Percentiles rank a stretch among this genome's conserved stretches.
phyloP scores from a whole-genome alignment of 2,329 filamentous ascomycete species.

The Aspergillus sp. region DNA sequence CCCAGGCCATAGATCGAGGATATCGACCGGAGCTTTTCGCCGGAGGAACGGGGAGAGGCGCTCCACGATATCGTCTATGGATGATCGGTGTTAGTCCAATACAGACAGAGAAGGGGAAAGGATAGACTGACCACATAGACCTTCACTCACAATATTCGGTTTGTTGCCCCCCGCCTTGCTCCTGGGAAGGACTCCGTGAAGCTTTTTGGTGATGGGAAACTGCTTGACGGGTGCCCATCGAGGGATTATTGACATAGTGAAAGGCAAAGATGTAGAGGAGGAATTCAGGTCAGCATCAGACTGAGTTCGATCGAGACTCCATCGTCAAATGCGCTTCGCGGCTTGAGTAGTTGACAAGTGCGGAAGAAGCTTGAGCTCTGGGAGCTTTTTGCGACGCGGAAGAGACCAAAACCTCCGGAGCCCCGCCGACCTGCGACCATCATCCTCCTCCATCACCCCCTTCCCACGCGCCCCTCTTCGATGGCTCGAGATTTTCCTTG shows the following conservation, averaged over 20 bases:
- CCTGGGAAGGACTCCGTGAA: conserved; percentile 11
- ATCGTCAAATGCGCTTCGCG: background rate
- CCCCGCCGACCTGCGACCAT: background rate
- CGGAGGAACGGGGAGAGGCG: conserved; percentile 69
- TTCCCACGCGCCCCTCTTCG: background rate
- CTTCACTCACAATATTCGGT: conserved; percentile 30
- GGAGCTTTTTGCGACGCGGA: background rate
- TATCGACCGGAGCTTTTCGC: conserved; percentile 73
- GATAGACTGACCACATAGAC: conserved; percentile 33
- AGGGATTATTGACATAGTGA: conserved; percentile 1
- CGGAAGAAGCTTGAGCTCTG: background rate
- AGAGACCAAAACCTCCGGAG: background rate
- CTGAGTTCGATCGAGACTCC: background rate
- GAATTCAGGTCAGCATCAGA: background rate
- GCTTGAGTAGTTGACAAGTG: background rate
- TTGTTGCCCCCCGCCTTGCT: conserved; percentile 6
- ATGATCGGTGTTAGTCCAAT: background rate
- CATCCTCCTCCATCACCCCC: background rate
- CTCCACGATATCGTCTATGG: conserved; percentile 63
- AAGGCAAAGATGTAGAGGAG: background rate
- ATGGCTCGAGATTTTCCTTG: background rate
- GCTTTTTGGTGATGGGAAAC: conserved; percentile 23
- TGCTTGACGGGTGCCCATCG: conserved; percentile 21
- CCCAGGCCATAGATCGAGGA: conserved; percentile 85
- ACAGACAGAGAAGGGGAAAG: background rate